phyloP scores from a whole-genome alignment of 257 asterid species.

The Ligustrum vulgare region DNA sequence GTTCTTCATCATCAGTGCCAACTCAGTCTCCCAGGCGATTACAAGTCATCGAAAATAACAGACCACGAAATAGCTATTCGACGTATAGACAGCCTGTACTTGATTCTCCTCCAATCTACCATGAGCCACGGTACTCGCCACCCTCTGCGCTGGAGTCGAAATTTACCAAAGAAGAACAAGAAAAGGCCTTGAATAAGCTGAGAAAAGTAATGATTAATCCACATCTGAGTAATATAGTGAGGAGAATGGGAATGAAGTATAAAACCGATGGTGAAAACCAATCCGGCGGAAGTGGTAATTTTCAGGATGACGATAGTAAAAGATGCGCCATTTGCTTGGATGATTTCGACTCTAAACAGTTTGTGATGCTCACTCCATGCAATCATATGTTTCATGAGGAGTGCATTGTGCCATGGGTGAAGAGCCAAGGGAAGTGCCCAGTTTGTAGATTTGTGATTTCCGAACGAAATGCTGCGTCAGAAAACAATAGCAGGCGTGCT shows the following conservation, averaged over 20 bases:
- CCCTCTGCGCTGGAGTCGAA: constrained; percentile 39
- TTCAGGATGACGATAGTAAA: constrained; percentile 46
- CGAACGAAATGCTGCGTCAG: not conserved
- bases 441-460: constrained; percentile 59
- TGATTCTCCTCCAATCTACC: constrained; percentile 21
- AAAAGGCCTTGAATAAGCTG: constrained; percentile 48
- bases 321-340: constrained; percentile 83
- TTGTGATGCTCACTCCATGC: constrained; percentile 76
- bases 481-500: not conserved
- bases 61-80: constrained; percentile 26
- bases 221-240: constrained; percentile 43
- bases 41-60: constrained; percentile 23
- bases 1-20: constrained; percentile 34
- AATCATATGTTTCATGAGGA: constrained; percentile 90
- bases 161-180: constrained; percentile 56
- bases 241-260: constrained; percentile 39
- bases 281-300: constrained; percentile 2
- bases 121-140: constrained; percentile 20
- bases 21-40: constrained; percentile 27
- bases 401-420: constrained; percentile 90
- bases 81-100: constrained; percentile 14
- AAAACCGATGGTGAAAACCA: not conserved
- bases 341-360: constrained; percentile 66
- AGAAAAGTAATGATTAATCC: constrained; percentile 76
- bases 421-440: constrained; percentile 72